Conservation (phyloP, 768 basidiomycete species). For the Termitomyces sp. region DNA sequence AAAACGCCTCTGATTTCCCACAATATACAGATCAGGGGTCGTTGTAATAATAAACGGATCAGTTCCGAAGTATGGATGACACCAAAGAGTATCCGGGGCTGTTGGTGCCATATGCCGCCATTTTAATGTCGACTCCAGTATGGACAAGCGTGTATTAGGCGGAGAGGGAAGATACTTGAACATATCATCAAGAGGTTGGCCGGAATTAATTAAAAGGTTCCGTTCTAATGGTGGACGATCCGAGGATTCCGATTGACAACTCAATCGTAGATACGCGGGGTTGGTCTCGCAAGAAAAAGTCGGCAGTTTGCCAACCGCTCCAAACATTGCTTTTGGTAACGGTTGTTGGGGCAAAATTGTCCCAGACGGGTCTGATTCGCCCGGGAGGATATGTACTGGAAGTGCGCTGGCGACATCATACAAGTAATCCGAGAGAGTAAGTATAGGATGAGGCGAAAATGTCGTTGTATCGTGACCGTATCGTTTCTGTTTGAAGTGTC, state of each 20-base stretch:
- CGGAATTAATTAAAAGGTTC: slow-evolving; percentile 79
- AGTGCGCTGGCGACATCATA: slow-evolving; percentile 71
- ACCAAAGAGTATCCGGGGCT: slow-evolving; percentile 98
- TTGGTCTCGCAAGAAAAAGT: slow-evolving; percentile 82
- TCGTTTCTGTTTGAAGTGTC: slow-evolving; percentile 41
- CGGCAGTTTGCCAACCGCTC: slow-evolving; percentile 49
- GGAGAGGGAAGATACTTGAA: slow-evolving; percentile 83
- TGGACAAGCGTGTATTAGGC: slow-evolving; percentile 62
- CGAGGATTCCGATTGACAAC: slow-evolving; percentile 20
- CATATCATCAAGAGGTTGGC: slow-evolving; percentile 93
- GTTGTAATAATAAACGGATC: slow-evolving; percentile 89
- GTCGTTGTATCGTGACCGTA: slow-evolving; percentile 58
- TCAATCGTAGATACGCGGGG: slow-evolving; percentile 76
- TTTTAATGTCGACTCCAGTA: slow-evolving; percentile 73
- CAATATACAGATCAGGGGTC: slow-evolving; percentile 85
- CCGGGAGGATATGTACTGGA: slow-evolving; percentile 86
- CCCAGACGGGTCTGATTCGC: slow-evolving; percentile 83
- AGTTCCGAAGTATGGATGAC: slow-evolving; percentile 81
- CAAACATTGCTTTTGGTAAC: slow-evolving; percentile 89
- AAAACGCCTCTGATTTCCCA: slow-evolving; percentile 89
- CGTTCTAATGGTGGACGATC: slow-evolving; percentile 27
- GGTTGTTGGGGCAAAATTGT: slow-evolving; percentile 91
- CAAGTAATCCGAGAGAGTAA: slow-evolving; percentile 62
- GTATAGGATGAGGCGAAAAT: slow-evolving; percentile 73
- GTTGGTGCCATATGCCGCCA: slow-evolving; percentile 99